Percentiles rank a stretch among this genome's conserved stretches.
phyloP scores from a whole-genome alignment of 179 eudicot species.

The Spergularia azorica region DNA sequence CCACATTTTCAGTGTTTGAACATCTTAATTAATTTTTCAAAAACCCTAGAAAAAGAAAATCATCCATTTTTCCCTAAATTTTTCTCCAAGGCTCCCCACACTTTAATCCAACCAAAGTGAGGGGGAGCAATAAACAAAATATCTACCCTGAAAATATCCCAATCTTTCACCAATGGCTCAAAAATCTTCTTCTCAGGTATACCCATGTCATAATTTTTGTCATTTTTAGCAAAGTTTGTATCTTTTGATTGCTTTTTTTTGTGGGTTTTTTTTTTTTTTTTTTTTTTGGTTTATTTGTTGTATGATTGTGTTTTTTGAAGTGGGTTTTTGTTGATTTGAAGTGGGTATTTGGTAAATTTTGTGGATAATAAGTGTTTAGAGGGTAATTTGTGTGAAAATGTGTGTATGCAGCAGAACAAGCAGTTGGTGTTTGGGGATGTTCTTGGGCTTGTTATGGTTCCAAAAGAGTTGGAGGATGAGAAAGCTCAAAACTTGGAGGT shows the following conservation, averaged over 20 bases:
- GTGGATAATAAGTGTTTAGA: neutral
- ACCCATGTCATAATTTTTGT: neutral
- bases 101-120: neutral
- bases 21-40: neutral
- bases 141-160: neutral
- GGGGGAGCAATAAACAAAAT: neutral
- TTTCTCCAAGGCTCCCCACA: neutral
- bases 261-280: no score
- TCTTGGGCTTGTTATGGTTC: constrained; percentile 41
- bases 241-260: neutral
- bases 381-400: neutral
- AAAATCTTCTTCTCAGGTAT: constrained; percentile 33
- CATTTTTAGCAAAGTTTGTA: neutral
- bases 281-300: neutral
- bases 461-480: constrained; percentile 29
- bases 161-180: constrained; percentile 23
- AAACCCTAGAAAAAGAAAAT: neutral
- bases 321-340: constrained; percentile 17
- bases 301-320: neutral
- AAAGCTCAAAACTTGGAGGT: constrained; percentile 31
- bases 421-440: constrained; percentile 44
- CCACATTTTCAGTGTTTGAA: no score
- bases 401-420: constrained; percentile 41
- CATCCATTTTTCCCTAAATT: neutral
- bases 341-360: constrained; percentile 24